These are phyloP conservation scores for Wickerhamiella spandovensis DNA, from an alignment of 805 yeast species.

Conservation along the genomic window DNA sequence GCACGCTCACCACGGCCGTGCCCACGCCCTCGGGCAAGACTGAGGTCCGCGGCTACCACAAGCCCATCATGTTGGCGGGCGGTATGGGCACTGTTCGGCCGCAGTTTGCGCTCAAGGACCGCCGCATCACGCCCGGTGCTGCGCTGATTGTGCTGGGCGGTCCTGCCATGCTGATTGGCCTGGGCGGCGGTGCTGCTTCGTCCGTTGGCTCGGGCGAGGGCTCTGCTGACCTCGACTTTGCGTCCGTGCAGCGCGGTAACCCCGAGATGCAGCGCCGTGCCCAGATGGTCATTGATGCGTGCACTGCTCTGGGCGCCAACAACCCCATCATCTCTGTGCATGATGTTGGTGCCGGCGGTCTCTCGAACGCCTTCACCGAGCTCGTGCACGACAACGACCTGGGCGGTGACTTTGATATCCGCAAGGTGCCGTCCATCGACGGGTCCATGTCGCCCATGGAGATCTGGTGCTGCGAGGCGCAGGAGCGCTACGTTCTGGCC, in stretches of 20 bases:
- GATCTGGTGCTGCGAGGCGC: slow-evolving; percentile 99
- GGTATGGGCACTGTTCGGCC: slow-evolving; percentile 97
- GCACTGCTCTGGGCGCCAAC: slow-evolving; percentile 62
- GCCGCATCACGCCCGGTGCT: slow-evolving; percentile 82
- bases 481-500: slow-evolving; percentile 93
- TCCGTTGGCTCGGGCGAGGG: slow-evolving; percentile 84
- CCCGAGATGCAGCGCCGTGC: slow-evolving; percentile 99
- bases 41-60: slow-evolving; percentile 91
- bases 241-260: slow-evolving; percentile 97
- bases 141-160: slow-evolving; percentile 92
- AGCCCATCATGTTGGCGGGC: slow-evolving; percentile 99
- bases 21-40: slow-evolving; percentile 43
- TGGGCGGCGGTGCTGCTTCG: slow-evolving; percentile 99
- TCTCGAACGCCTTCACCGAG: slow-evolving; percentile 94
- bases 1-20: slow-evolving; percentile 81
- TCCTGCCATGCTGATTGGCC: slow-evolving; percentile 92
- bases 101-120: slow-evolving; percentile 74
- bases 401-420: slow-evolving; percentile 85
- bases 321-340: slow-evolving; percentile 90
- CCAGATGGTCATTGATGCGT: slow-evolving; percentile 92
- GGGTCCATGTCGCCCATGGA: slow-evolving; percentile 99
- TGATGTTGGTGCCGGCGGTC: slow-evolving; percentile 99
- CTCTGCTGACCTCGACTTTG: slow-evolving; percentile 91
- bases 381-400: slow-evolving; percentile 92
- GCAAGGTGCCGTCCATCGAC: slow-evolving; percentile 81